Evolutionary conservation across 306 rosid genomes (phyloP).

Genomic region (Quercus gilva): DNA sequence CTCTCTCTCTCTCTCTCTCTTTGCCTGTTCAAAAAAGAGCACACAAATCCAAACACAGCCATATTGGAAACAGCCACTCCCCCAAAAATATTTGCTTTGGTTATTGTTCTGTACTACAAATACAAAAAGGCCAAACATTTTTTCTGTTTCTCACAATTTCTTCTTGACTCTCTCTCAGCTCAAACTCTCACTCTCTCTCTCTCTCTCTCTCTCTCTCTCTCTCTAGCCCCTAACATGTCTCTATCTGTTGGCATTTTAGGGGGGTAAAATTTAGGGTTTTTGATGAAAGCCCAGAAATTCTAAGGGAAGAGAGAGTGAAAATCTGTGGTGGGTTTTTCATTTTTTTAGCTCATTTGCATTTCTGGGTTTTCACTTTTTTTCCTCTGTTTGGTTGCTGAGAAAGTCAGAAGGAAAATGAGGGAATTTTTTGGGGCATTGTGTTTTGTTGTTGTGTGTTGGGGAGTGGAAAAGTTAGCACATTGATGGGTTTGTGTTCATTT

Average conservation of each 20-base stretch:
- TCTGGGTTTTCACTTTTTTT: neutral
- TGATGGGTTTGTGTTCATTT: neutral
- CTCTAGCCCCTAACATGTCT: neutral
- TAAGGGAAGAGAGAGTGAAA: neutral
- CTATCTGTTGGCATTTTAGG: neutral
- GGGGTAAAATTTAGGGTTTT: conserved; percentile 17
- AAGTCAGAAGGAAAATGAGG: neutral
- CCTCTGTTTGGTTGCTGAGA: conserved; percentile 7
- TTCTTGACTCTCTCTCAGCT: neutral
- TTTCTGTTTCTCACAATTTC: no score
- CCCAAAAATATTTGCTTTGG: no score
- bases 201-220: neutral
- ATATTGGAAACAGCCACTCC: no score
- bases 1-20: neutral
- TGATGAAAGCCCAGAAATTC: neutral
- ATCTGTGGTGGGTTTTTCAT: conserved; percentile 16
- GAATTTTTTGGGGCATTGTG: neutral
- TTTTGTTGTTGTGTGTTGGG: neutral
- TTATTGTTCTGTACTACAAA: no score
- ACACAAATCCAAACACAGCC: no score
- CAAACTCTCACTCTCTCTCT: neutral
- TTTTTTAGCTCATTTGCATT: conserved; percentile 1
- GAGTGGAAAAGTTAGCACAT: neutral
- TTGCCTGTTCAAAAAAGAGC: neutral
- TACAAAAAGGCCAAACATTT: no score